Evolutionary conservation across 2,329 filamentous ascomycete genomes (phyloP).

Genomic region (Macrophomina pseudophaseolina): DNA sequence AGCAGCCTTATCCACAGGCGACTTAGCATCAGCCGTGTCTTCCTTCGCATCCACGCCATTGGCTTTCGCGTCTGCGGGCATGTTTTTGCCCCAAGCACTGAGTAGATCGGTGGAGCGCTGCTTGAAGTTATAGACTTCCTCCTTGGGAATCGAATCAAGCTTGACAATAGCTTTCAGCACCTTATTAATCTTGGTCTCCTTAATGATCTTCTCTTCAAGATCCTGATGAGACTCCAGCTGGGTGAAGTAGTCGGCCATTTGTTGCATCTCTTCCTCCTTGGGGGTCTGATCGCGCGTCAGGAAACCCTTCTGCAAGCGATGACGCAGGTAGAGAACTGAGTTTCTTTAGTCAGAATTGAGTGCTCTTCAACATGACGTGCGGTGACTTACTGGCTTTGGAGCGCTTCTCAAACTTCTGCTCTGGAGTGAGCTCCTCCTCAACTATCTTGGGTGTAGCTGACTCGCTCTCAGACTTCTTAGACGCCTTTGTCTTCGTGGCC

Average conservation of each 20-base stretch:
- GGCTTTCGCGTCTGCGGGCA: slow-evolving; percentile 54
- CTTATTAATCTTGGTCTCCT: slow-evolving; percentile 96
- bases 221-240: slow-evolving; percentile 82
- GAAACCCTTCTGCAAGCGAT: slow-evolving; percentile 94
- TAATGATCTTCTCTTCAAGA: slow-evolving; percentile 87
- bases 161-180: slow-evolving; percentile 94
- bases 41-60: slow-evolving; percentile 45
- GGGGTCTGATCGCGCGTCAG: slow-evolving; percentile 82
- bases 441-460: slow-evolving; percentile 60
- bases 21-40: slow-evolving; percentile 29
- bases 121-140: slow-evolving; percentile 90
- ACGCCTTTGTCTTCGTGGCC: slow-evolving; percentile 50
- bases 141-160: slow-evolving; percentile 80
- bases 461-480: slow-evolving; percentile 59
- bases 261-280: slow-evolving; percentile 82
- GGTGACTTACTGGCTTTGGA: slow-evolving; percentile 59
- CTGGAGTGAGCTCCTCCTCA: slow-evolving; percentile 59
- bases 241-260: slow-evolving; percentile 76
- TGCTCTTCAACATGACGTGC: not conserved
- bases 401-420: slow-evolving; percentile 61
- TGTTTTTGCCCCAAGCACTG: slow-evolving; percentile 85
- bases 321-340: slow-evolving; percentile 85
- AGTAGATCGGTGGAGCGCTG: slow-evolving; percentile 77
- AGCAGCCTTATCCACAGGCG: slow-evolving; percentile 31
- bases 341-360: slow-evolving; percentile 4